Conservation (phyloP, 192 early-diverging fungal genomes). For the Coemansia furcata region DNA sequence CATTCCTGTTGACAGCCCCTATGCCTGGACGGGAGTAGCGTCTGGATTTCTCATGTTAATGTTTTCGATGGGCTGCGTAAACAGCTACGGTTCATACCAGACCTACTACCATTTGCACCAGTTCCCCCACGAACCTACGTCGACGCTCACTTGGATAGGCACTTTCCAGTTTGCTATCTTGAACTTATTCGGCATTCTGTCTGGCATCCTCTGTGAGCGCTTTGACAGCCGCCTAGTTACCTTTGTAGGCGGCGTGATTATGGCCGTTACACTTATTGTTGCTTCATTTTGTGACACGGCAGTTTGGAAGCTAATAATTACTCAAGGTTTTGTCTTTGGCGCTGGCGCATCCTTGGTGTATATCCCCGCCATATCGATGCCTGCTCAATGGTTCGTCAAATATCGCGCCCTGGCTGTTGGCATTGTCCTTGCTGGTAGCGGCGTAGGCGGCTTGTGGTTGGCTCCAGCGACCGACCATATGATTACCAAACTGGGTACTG, state of each 20-base stretch:
- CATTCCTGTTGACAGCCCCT: constrained; percentile 29
- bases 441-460: constrained; percentile 55
- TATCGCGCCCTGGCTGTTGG: constrained; percentile 55
- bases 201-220: constrained; percentile 55
- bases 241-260: constrained; percentile 55
- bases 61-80: constrained; percentile 55
- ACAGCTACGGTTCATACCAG: constrained; percentile 57
- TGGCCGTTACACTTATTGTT: constrained; percentile 48
- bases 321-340: constrained; percentile 57
- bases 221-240: constrained; percentile 52
- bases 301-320: constrained; percentile 62
- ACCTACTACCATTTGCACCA: constrained; percentile 37
- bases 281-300: constrained; percentile 57
- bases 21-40: constrained; percentile 55
- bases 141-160: constrained; percentile 54
- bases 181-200: constrained; percentile 47
- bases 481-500: constrained; percentile 48
- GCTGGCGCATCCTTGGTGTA: constrained; percentile 49
- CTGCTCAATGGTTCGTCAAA: constrained; percentile 57
- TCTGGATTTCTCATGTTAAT: constrained; percentile 53
- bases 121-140: constrained; percentile 43
- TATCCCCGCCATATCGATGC: constrained; percentile 52
- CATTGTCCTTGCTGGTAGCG: constrained; percentile 54
- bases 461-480: constrained; percentile 52
- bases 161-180: constrained; percentile 54